Base-by-base conservation (phyloP, 176 grass and related monocot species). In the Oryza meyeriana region DNA sequence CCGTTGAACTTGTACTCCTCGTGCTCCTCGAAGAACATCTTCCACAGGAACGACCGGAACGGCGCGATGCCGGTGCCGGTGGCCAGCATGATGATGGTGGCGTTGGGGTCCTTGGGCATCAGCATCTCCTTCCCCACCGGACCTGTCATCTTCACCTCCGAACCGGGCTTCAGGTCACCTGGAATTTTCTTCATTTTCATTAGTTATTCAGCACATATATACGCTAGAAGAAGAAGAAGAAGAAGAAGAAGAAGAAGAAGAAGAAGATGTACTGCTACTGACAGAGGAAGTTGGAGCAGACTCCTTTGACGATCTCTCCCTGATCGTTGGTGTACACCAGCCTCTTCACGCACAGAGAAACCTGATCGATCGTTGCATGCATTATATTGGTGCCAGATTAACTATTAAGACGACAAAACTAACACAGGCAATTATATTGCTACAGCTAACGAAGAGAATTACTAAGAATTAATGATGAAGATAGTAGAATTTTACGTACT, bases 61-160 rank as follows among this genome's bases (percentile, higher is more conserved):
- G 95, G 95, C 10, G 95, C 95, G 42, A 98, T 93, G 45, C 95
- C 95, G 20, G 95, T 98, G 75, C 95, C 95, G 5, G 95, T 98
- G 0, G 81, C 95, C 31, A 98, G 95, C 95, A 98, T 98, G 48
- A 98, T 71, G 26, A 94, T 12, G 1, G 75, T 98, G 22, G 95
- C 92, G 61, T 88, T 90, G 11, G 95, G 92, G 80, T 98, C 92
- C 69, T 94, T 98, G 12, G 95, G 95, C 92, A 98, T 91, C 28
- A 98, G 95, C 95, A 98, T 98, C 79, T 98, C 95, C 81, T 98
- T 98, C 7, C 95, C 95, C 24, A 98, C 90, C 9, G 95, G 95
- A 5, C 95, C 95, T 61, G 95, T 94, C 7, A 98, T 81, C 62
- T 93, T 83, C 14, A 93, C 95, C 10, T 91, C 84, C 42, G 84